Percentiles rank a stretch among this genome's conserved stretches.
Evolutionary conservation across 768 basidiomycete species (phyloP).

Genomic region (Nidularia pulvinata): DNA sequence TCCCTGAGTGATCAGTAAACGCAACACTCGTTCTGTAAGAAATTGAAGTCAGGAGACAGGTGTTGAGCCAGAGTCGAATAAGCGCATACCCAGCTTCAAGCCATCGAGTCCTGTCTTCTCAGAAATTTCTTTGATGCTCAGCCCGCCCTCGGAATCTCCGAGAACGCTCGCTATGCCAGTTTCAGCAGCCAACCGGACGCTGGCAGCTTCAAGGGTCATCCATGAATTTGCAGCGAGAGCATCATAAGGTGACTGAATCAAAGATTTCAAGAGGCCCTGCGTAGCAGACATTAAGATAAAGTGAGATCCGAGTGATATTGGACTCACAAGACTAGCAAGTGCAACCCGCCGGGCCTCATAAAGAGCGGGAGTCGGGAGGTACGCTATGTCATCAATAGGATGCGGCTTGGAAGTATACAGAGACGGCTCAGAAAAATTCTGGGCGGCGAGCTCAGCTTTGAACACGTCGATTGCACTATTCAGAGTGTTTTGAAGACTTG

Average conservation of each 20-base stretch:
- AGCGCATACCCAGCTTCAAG: constrained; percentile 26
- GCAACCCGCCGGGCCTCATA: constrained; percentile 31
- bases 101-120: constrained; percentile 28
- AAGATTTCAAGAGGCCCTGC: constrained; percentile 29
- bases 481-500: constrained; percentile 34
- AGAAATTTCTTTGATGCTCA: constrained; percentile 28
- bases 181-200: constrained; percentile 30
- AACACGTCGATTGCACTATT: constrained; percentile 34
- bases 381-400: constrained; percentile 31
- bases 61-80: not conserved
- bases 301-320: not conserved
- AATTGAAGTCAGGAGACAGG: not conserved
- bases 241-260: constrained; percentile 33
- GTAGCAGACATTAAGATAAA: not conserved
- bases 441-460: constrained; percentile 32
- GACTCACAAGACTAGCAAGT: constrained; percentile 26
- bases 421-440: constrained; percentile 31
- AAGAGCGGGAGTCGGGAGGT: constrained; percentile 31
- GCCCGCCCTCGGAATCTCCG: constrained; percentile 29
- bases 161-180: constrained; percentile 28
- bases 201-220: constrained; percentile 26
- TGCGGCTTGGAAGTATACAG: constrained; percentile 29
- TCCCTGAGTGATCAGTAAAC: constrained; percentile 30
- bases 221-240: constrained; percentile 29
- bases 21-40: constrained; percentile 25